Base-by-base conservation (phyloP, 495 filamentous ascomycete genomes). In the Coniosporium apollinis region DNA sequence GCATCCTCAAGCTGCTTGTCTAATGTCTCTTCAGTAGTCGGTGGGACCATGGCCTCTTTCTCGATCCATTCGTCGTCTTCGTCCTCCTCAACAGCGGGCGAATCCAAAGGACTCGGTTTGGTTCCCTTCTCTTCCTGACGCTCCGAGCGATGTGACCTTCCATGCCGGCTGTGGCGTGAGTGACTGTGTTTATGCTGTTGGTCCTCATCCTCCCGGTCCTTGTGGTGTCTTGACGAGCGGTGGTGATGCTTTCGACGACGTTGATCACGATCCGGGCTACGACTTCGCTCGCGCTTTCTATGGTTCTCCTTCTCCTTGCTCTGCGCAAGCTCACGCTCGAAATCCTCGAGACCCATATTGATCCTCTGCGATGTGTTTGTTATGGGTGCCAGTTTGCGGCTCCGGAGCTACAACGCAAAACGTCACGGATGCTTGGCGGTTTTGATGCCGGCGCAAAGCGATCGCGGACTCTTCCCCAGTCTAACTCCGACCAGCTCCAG, bases 181-280 rank as follows among this genome's bases (percentile, higher is more conserved):
- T 66, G 63, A 50, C 74, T 76, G 47, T 69, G 65, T 34, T 65
- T 55, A 42, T 67, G 68, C 16, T 58, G 49, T 32, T 38, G 44
- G 8, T 63, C 55, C 6, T 64, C 55, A 14, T 62, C 60, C 26
- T 58, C 47, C 7, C 51, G 50, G 10, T 59, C 53, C 16, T 57
- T 48, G 15, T 45, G 42, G 40, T 56, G 47, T 22, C 55, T 42
- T 5, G 62, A 61, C 1, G 65, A 67, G 44, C 60, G 57, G 36
- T 61, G 63, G 33, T 59, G 58, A 45, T 64, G 52, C 25, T 58
- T 54, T 35, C 56, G 55, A 19, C 43, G 34, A 36, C 49, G 49
- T 9, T 42, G 45, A 30, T 49, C 48, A 18, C 44, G 33, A 21
- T 51, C 44, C 19, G 44, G 29, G 41, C 47, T 55, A 10, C 50